phyloP scores from a whole-genome alignment of 345 rosid genomes.

The Pelargonium nanum region DNA sequence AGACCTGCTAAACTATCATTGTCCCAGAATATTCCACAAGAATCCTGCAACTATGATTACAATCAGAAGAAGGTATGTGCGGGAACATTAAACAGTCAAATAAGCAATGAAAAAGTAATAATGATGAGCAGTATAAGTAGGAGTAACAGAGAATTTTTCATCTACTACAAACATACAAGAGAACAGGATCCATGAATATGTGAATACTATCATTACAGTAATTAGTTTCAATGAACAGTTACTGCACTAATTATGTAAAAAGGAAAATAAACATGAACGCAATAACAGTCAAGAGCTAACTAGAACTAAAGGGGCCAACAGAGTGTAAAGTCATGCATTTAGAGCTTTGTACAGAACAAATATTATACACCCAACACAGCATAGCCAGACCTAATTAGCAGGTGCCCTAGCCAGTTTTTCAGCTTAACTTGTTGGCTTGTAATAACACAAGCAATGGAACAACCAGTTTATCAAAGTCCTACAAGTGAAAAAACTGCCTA shows the following conservation, averaged over 20 bases:
- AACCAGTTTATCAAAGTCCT: not conserved
- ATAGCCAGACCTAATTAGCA: not conserved
- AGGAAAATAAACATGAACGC: not conserved
- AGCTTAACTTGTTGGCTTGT: not conserved
- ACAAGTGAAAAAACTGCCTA: not conserved
- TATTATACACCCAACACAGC: not conserved
- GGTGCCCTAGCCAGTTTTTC: not conserved
- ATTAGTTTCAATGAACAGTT: not conserved
- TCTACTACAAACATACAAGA: no score
- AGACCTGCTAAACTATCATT: conserved; percentile 84
- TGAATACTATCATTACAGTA: not conserved
- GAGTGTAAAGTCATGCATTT: no score
- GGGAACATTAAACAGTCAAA: not conserved
- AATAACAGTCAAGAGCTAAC: no score
- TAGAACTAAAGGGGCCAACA: no score
- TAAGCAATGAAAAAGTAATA: not conserved
- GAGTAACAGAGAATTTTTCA: no score
- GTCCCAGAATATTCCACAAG: conserved; percentile 90
- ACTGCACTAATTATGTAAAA: not conserved
- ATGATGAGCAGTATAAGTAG: not conserved
- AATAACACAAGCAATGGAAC: not conserved
- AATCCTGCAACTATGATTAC: conserved; percentile 44
- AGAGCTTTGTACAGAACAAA: no score
- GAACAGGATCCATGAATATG: not conserved
- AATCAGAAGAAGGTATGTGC: not conserved